Percentiles rank a stretch among this genome's conserved stretches.
Conservation (phyloP, 2,329 filamentous ascomycete species). For the Epicoccum nigrum region DNA sequence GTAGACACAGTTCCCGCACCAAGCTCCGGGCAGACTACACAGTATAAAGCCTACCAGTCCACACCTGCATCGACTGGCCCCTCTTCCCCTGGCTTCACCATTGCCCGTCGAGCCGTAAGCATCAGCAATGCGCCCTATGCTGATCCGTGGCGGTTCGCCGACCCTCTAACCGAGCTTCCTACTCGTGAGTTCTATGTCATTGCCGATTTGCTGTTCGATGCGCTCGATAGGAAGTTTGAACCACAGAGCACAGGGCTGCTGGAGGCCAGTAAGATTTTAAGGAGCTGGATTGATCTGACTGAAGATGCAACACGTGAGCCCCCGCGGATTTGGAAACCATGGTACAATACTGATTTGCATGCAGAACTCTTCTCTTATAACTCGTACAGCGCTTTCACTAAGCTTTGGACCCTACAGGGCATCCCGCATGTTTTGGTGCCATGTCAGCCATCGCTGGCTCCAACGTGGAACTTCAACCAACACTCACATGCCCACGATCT, state of each 20-base stretch:
- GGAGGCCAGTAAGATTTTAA: conserved; percentile 42
- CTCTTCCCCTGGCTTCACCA: conserved; percentile 30
- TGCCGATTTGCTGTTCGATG: conserved; percentile 44
- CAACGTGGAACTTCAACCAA: conserved; percentile 39
- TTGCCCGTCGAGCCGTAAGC: conserved; percentile 39
- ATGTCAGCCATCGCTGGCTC: conserved; percentile 30
- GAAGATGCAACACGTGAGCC: conserved; percentile 35
- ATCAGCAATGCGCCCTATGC: conserved; percentile 34
- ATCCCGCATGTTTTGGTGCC: conserved; percentile 47
- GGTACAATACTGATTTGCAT: neutral
- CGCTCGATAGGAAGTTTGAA: conserved; percentile 41
- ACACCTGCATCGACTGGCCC: conserved; percentile 20
- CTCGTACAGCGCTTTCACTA: conserved; percentile 38
- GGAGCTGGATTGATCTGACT: conserved; percentile 37
- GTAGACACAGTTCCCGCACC: conserved; percentile 7
- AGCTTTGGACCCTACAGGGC: conserved; percentile 41
- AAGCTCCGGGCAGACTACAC: conserved; percentile 11
- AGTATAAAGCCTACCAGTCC: conserved; percentile 41
- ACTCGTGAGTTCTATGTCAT: conserved; percentile 46
- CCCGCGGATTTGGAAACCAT: neutral
- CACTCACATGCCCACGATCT: conserved; percentile 33
- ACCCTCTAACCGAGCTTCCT: conserved; percentile 39
- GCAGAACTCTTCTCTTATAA: conserved; percentile 39
- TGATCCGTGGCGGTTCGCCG: conserved; percentile 46
- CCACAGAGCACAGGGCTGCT: conserved; percentile 44